Base-by-base conservation (phyloP, 352 stramenopile genomes). In the Pythium aristosporum region DNA sequence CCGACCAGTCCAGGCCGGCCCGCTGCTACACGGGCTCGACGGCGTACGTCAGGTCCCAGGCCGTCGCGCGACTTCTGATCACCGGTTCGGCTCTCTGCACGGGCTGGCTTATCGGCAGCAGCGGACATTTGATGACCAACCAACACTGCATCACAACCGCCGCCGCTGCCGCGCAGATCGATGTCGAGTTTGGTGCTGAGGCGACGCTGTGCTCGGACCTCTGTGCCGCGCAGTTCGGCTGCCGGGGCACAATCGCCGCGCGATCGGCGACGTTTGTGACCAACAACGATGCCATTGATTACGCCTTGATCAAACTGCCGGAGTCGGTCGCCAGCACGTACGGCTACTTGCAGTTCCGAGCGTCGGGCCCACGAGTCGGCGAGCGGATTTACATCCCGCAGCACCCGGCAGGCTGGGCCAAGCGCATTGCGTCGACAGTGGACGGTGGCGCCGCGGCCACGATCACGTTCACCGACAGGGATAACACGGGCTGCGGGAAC, bases 381-480 rank as follows among this genome's bases (percentile, higher is more conserved):
- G 71, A 77, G 52, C n/a, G n/a, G 34, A 81, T 82, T 51, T 85
- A 81, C 60, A 68, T 85, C 15, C 77, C 77, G 0, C 74, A 86
- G 62, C 73, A 86, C 55, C 74, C 73, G 6, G 51, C 62, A 2
- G 74, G 63, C 12, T 67, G 67, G 25, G 74, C 71, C 49, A 82
- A 78, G 62, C 67, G 59, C 23, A 69, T n/a, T n/a, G n/a, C n/a
- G n/a, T n/a, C n/a, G 42, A 8, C 8, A 13, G 8, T 8, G 13
- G 70, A 89, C 34, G 80, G 80, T 65, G 84, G 81, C 0, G 82
- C 78, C 16, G 91, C 80, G 6, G 84, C 80, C 9, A 81, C 84
- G 18, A 80, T 81, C 0, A 74, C 90, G 30, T 73, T 92, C 30
- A 71, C 60, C 0, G 67, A 49, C 3, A 70, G 46, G 1, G n/a